Evolutionary conservation across 176 grass and related monocot genomes (phyloP).

Genomic region (Carex scoparia): DNA sequence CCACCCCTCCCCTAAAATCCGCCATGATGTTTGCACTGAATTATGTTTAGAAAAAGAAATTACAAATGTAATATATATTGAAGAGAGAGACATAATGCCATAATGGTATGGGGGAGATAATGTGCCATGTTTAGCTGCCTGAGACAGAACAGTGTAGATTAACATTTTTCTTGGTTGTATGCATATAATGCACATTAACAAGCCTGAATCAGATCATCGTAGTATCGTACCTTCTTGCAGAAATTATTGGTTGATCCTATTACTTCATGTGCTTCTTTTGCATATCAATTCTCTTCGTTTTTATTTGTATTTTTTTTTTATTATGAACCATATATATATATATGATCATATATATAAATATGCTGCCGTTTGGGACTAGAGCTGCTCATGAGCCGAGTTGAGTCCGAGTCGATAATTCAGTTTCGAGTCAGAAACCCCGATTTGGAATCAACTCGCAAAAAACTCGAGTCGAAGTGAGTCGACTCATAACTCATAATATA

Average conservation of each 20-base stretch:
- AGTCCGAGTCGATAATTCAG: too few species aligned
- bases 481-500: too few species aligned
- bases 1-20: too few species aligned
- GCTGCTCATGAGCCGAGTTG: too few species aligned
- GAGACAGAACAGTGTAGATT: neutral
- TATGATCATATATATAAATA: too few species aligned
- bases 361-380: neutral
- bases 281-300: neutral
- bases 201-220: neutral
- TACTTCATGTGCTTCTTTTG: slow-evolving; percentile 12
- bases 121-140: slow-evolving; percentile 23
- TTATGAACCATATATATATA: too few species aligned
- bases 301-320: neutral
- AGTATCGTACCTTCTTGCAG: neutral
- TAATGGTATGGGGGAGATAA: slow-evolving; percentile 1
- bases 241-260: slow-evolving; percentile 10
- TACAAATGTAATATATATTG: neutral
- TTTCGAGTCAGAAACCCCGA: too few species aligned
- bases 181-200: neutral
- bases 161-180: neutral
- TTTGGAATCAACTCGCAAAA: too few species aligned
- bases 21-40: too few species aligned
- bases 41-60: neutral
- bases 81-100: neutral
- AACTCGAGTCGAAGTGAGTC: too few species aligned